Base-by-base conservation (phyloP, 306 rosid species). In the Gillenia trifoliata region DNA sequence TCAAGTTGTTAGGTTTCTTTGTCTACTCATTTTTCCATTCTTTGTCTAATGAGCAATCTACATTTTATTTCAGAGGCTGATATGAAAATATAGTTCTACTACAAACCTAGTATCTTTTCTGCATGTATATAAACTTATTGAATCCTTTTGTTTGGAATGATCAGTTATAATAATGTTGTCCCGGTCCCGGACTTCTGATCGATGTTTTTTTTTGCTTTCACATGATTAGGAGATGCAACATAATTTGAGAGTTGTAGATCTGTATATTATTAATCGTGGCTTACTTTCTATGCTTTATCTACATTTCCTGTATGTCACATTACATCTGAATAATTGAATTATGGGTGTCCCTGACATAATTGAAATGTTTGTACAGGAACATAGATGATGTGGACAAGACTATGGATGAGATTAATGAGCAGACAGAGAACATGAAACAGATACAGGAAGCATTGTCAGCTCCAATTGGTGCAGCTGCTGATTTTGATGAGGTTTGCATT, bases 321-420 rank as follows among this genome's bases (percentile, higher is more conserved):
- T n/a, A n/a, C 13, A 30, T 62, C 40, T 62, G 41, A 62, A 3
- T 40, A n/a, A 49, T 19, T 64, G 34, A 30, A 28, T 30, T 4
- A 40, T 1, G 10, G 67, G 25, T 59, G 8, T 45, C 16, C 33
- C 63, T 60, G 55, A 77, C 63, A 13, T 56, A 25, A 43, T 49
- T 41, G 45, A 29, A 64, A 19, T 59, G 20, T 47, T 75, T 77
- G 75, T 68, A 66, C 89, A 94, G 99, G 86, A 94, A 92, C 77
- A 94, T 94, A 43, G 97, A 94, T 72, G 97, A 94, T 56, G 99
- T 94, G 30, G 99, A 94, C 82, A 92, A 94, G 83, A 90, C 97
- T 70, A 92, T 94, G 97, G 99, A 94, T 76, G 99, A 94, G 88
- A 94, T 94, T 77, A 94, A 94, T 77, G 99, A 94, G 78, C 99